Evolutionary conservation across 495 filamentous ascomycete genomes (phyloP), one percentile per base, ranked within the genome.

Genomic region (Arthonia radiata): DNA sequence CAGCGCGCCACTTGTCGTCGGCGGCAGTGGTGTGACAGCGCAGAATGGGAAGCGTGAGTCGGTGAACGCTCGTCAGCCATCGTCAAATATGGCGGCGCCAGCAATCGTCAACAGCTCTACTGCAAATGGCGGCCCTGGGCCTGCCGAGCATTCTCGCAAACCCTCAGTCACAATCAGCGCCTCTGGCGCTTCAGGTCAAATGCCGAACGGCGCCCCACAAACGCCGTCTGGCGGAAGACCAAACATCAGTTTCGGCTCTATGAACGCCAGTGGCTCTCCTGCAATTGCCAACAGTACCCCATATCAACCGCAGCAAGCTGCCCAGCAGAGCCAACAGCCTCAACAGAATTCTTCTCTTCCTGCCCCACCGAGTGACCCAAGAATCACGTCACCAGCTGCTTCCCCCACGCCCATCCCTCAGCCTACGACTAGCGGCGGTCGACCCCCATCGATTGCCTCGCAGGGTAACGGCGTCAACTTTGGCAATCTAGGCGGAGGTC

Each of bases 371-470:
- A 53, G 46, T 17, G 69, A 72, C 42, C 67, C 61, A 17, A 59
- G 71, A 34, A 53, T 75, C 16, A 62, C 63, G 14, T 75, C 71
- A 23, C 76, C 76, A 4, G 64, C 68, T 31, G 61, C 63, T 15
- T 91, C 82, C 9, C 82, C 82, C 2, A 78, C 73, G 13, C 82
- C 82, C 4, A 93, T 93, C 28, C 81, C 81, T 12, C 73, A 77
- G 46, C 75, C 74, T 25, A 63, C 74, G 19, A 71, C 72, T 19
- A 89, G 79, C 47, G 80, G 80, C 40, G 79, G 79, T 38, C 61
- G 74, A 47, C 78, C 77, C 23, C 73, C 73, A 16, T 74, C 75
- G 7, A 58, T 72, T 36, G 64, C 70, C 34, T 57, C 57, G 31
- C 64, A 67, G 37, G 55, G 56, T 13, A 64, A 64, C 37, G 57